These are phyloP conservation scores for Aaosphaeria arxii DNA, from an alignment of 2,329 filamentous ascomycete genomes.

Conservation along the genomic window DNA sequence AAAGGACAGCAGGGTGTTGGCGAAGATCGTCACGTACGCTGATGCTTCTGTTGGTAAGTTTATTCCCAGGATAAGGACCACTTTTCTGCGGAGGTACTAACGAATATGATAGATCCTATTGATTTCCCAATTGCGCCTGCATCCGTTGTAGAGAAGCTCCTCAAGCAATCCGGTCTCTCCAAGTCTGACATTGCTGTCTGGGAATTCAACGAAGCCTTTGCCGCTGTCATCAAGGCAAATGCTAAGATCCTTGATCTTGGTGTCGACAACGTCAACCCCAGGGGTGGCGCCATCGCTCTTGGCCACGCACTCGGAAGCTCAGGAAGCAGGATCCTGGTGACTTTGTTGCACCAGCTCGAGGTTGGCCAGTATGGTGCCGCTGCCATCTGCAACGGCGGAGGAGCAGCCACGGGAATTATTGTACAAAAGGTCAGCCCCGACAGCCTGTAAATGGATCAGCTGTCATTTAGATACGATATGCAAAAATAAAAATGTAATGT, in stretches of 20 bases:
- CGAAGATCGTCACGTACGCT: constrained; percentile 78
- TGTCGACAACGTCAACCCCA: constrained; percentile 75
- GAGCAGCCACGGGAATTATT: constrained; percentile 85
- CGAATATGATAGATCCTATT: constrained; percentile 61
- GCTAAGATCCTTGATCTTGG: constrained; percentile 85
- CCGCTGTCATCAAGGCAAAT: constrained; percentile 91
- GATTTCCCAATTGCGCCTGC: constrained; percentile 94
- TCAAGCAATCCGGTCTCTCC: constrained; percentile 84
- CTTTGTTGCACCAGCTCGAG: constrained; percentile 85
- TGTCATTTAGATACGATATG: not conserved
- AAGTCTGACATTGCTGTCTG: constrained; percentile 90
- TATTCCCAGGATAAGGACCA: not conserved
- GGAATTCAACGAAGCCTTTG: constrained; percentile 99
- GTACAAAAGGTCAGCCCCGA: constrained; percentile 66
- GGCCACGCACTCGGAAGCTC: constrained; percentile 93
- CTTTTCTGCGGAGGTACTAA: not conserved
- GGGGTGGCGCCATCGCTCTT: constrained; percentile 87
- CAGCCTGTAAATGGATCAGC: constrained; percentile 12
- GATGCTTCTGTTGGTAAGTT: constrained; percentile 70
- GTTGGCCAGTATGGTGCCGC: constrained; percentile 92
- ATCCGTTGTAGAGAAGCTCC: constrained; percentile 85
- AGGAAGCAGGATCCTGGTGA: constrained; percentile 85
- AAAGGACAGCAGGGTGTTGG: constrained; percentile 74
- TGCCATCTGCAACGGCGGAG: constrained; percentile 95
- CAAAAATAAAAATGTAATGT: constrained; percentile 1